A percentile compares a stretch with the other conserved stretches of the same genome.
Conservation (phyloP, 2,329 filamentous ascomycete genomes). For the Berkeleyomyces rouxiae region DNA sequence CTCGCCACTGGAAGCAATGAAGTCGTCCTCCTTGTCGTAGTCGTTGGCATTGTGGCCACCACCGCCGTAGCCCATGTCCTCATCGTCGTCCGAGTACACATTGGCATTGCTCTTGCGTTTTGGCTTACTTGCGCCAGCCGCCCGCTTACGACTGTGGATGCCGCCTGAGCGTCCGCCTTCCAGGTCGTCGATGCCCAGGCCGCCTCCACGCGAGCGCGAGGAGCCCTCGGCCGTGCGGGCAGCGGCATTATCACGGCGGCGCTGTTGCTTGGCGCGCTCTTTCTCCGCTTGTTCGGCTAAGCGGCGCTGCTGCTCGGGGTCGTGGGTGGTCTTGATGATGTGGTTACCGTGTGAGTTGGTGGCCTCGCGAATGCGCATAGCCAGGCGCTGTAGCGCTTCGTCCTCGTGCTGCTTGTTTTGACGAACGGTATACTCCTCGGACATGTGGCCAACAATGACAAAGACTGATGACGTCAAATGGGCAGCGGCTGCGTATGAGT, state of each 20-base stretch:
- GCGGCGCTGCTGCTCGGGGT: slow-evolving; percentile 60
- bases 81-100: slow-evolving; percentile 44
- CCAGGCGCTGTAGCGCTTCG: slow-evolving; percentile 51
- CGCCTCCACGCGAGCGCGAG: slow-evolving; percentile 33
- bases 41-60: slow-evolving; percentile 49
- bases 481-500: slow-evolving; percentile 60
- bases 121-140: slow-evolving; percentile 29
- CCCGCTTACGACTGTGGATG: slow-evolving; percentile 35
- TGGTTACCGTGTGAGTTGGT: slow-evolving; percentile 41
- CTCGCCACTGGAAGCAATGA: slow-evolving; percentile 59
- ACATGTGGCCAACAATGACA: slow-evolving; percentile 59
- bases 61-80: slow-evolving; percentile 46
- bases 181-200: slow-evolving; percentile 51
- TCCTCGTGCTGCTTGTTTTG: slow-evolving; percentile 53
- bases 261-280: slow-evolving; percentile 50
- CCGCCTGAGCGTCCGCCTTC: slow-evolving; percentile 40
- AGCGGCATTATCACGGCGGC: slow-evolving; percentile 50
- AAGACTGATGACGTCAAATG: slow-evolving; percentile 51
- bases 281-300: slow-evolving; percentile 60
- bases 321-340: slow-evolving; percentile 53
- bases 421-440: slow-evolving; percentile 52
- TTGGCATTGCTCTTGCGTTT: slow-evolving; percentile 47
- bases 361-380: slow-evolving; percentile 48
- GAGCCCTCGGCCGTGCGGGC: slow-evolving; percentile 42
- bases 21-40: slow-evolving; percentile 66